These are phyloP conservation scores for Phalaenopsis hybrid DNA, from an alignment of 116 monocot genomes.

Conservation along the genomic window DNA sequence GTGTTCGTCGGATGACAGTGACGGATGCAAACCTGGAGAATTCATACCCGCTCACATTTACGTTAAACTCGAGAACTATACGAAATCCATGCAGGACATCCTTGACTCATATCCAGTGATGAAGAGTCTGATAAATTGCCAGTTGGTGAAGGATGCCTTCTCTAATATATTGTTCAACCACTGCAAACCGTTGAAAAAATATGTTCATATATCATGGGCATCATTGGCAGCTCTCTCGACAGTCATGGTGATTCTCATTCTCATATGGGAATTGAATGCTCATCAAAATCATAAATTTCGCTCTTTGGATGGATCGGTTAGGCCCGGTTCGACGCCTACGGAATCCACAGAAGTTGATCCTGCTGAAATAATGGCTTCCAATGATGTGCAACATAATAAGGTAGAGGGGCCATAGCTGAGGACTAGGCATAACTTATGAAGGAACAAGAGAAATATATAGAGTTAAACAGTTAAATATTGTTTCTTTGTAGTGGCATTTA, in stretches of 20 bases:
- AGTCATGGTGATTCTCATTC: slow-evolving; percentile 38
- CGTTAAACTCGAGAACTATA: slow-evolving; percentile 26
- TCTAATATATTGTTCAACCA: slow-evolving; percentile 51
- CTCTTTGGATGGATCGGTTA: slow-evolving; percentile 35
- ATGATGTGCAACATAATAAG: neutral
- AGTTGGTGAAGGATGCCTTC: slow-evolving; percentile 74
- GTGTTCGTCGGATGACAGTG: slow-evolving; percentile 30
- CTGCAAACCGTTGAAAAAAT: slow-evolving; percentile 60
- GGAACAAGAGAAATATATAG: neutral
- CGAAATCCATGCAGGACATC: slow-evolving; percentile 61
- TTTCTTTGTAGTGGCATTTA: no score
- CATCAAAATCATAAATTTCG: slow-evolving; percentile 6
- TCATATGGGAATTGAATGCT: slow-evolving; percentile 25
- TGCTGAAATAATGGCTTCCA: neutral
- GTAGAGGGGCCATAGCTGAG: neutral
- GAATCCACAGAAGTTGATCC: slow-evolving; percentile 14
- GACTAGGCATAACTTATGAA: neutral
- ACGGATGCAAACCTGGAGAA: slow-evolving; percentile 34
- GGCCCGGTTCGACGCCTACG: slow-evolving; percentile 19
- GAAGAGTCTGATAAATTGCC: slow-evolving; percentile 62
- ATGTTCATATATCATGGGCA: slow-evolving; percentile 54
- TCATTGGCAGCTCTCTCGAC: slow-evolving; percentile 40
- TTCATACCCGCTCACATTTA: slow-evolving; percentile 47
- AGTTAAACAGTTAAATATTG: neutral
- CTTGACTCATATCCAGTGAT: slow-evolving; percentile 61